Base-by-base conservation (phyloP, 1,284 basidiomycete species). In the Malassezia slooffiae region DNA sequence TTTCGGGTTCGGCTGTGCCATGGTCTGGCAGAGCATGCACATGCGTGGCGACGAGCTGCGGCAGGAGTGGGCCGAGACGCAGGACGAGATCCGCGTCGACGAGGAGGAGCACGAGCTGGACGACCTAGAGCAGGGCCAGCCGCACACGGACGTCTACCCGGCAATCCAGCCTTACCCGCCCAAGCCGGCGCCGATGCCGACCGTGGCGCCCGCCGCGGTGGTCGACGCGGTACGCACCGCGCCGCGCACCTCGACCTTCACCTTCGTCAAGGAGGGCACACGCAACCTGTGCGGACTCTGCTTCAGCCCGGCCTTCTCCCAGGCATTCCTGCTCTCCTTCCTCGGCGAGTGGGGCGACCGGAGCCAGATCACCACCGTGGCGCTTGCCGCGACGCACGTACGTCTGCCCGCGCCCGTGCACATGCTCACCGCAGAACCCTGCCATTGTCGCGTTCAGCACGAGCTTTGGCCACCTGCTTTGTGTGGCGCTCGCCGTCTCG, bases 311-410 rank as follows among this genome's bases (percentile, higher is more conserved):
- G 85, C 93, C 1, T 95, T 95, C 60, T 88, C 91, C 2, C 90
- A 97, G 71, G 81, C 88, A 0, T 97, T 97, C 59, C 74, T 91
- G 28, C 75, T 97, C 44, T 96, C 91, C 0, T 97, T 97, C 72
- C 75, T 97, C 10, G 93, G 90, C 17, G 91, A 97, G 71, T 97
- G 91, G 91, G 93, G 91, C 1, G 93, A 97, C 72, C 75, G 91
- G 33, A 89, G 85, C 64, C 93, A 97, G 73, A 91, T 97, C 58
- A 85, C 93, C 0, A 97, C 91, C 0, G 95, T 97, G 55, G 90
- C 88, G 2, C 75, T 97, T 36, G 93, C 85, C 1, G 90, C 91
- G 26, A 87, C 91, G 19, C 87, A 96, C 74, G 90, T 95, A 63
- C 59, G 82, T 76, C 10, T 12, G 38, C 11, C 28, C 12, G 10